phyloP scores from a whole-genome alignment of 2,329 filamentous ascomycete genomes.

The Phaeosphaeriaceae sp. region DNA sequence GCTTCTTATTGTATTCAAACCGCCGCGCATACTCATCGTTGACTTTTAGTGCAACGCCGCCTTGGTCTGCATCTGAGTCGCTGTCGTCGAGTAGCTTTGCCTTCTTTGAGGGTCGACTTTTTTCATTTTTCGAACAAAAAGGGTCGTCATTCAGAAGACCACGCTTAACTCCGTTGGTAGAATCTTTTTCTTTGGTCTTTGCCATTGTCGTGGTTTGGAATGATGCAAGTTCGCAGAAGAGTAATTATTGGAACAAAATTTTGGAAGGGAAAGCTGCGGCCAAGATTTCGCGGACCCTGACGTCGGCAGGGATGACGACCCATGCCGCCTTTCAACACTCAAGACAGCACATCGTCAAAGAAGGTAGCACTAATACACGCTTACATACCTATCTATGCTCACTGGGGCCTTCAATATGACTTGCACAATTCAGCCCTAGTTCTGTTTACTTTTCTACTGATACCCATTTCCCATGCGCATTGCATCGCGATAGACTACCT shows the following conservation, averaged over 20 bases:
- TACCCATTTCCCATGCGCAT: slow-evolving; percentile 6
- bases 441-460: slow-evolving; percentile 7
- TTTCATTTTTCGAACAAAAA: slow-evolving; percentile 20
- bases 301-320: slow-evolving; percentile 26
- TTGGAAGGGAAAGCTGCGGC: slow-evolving; percentile 25
- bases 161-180: slow-evolving; percentile 32
- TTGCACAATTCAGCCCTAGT: slow-evolving; percentile 26
- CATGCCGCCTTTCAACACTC: slow-evolving; percentile 16
- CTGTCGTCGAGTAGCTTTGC: slow-evolving; percentile 47
- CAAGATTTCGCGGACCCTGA: slow-evolving; percentile 31
- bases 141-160: slow-evolving; percentile 24
- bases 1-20: slow-evolving; percentile 97
- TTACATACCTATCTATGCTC: slow-evolving; percentile 5
- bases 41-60: slow-evolving; percentile 67
- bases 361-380: slow-evolving; percentile 12
- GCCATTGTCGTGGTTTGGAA: slow-evolving; percentile 24
- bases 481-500: slow-evolving; percentile 2
- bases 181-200: slow-evolving; percentile 31
- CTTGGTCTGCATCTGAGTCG: slow-evolving; percentile 37
- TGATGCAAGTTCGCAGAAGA: slow-evolving; percentile 1
- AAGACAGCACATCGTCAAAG: slow-evolving; percentile 10
- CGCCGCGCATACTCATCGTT: slow-evolving; percentile 88
- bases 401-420: slow-evolving; percentile 20
- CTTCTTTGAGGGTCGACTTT: slow-evolving; percentile 41
- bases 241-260: slow-evolving; percentile 28